Evolutionary conservation across 2,329 filamentous ascomycete species (phyloP), one percentile per base, ranked within the genome.

Genomic region (Aspergillus fumigatiaffinis): DNA sequence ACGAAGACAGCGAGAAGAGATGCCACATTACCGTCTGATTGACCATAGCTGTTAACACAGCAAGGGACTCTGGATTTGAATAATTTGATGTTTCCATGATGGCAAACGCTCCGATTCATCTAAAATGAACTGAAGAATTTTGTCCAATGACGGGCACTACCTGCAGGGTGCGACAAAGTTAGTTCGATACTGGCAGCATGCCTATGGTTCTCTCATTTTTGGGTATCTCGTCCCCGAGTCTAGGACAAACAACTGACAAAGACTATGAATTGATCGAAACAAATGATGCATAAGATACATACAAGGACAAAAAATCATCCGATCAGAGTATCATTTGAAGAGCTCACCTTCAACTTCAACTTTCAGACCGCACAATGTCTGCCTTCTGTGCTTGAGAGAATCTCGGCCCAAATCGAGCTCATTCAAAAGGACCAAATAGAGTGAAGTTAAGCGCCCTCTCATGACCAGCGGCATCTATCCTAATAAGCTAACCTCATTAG

Each of bases 1-100:
- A 46, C 42, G 2, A 21, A 41, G 35, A 32, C 49, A 38, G 44
- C 3, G 49, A 44, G 41, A 38, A 50, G 17, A 52, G n/a, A 46
- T 47, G 7, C 51, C 25, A 44, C 57, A 3, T 54, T 68, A 75
- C 74, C 54, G 72, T 75, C 57, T 72, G 68, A 55, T 77, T 74
- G 52, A 75, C 65, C 60, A 68, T 66, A 23, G 70, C 63, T 29
- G 73, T 70, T 23, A 77, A 58, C 12, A 68, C 67, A 46, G 66
- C 67, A 17, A 77, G 66, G n/a, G 73, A 72, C 28, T 74, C 69
- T 1, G 72, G 71, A 50, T 69, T 69, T 20, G 68, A 60, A 41
- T 62, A 60, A 42, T 63, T 61, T 42, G 62, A 38, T 17, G 63
- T 47, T 21, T 60, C 54, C 70, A 71, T 70, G 52, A 28, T 58